Conservation (phyloP, 805 yeast species). For the Saccharomycopsis selenospora region DNA sequence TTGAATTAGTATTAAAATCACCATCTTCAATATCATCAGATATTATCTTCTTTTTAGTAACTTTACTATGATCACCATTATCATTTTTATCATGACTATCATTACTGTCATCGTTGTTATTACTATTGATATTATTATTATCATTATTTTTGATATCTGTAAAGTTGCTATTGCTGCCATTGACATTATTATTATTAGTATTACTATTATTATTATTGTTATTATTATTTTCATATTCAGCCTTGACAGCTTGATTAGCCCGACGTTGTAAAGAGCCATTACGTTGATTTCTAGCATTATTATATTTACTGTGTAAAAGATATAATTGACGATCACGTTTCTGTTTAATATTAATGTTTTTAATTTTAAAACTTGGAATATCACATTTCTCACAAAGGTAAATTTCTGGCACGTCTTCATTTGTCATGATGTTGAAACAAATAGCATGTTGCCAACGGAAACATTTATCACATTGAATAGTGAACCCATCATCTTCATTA, state of each 20-base stretch:
- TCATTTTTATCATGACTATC: background rate
- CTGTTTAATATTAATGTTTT: conserved; percentile 35
- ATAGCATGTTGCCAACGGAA: conserved; percentile 91
- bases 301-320: background rate
- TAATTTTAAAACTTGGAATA: conserved; percentile 35
- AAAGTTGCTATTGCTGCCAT: conserved; percentile 3
- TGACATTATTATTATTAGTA: conserved; percentile 6
- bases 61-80: background rate
- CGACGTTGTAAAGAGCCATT: background rate
- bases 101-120: conserved; percentile 1
- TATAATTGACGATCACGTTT: conserved; percentile 28
- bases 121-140: background rate
- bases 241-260: background rate
- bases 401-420: conserved; percentile 73
- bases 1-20: background rate
- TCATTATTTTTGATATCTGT: background rate
- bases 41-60: background rate
- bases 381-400: conserved; percentile 77
- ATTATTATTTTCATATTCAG: conserved; percentile 5
- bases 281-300: background rate
- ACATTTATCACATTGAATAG: conserved; percentile 90
- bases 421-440: conserved; percentile 74
- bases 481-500: conserved; percentile 87
- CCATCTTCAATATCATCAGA: background rate
- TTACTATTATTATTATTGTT: conserved; percentile 10